These are phyloP conservation scores for Crithidia thermophila DNA, from an alignment of 208 protist species.

Conservation along the genomic window DNA sequence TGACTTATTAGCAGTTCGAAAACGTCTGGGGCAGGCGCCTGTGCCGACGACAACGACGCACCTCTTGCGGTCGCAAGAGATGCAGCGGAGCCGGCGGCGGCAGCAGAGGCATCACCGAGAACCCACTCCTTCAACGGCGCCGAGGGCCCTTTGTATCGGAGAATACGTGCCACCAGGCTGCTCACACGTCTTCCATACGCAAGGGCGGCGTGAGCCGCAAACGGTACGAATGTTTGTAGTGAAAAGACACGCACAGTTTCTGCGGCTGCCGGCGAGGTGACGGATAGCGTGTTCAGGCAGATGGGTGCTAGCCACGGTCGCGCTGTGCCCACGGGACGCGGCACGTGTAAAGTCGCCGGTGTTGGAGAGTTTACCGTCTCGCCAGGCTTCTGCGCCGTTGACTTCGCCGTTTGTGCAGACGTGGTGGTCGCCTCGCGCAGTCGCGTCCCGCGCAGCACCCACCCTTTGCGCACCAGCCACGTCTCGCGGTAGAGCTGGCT, in stretches of 20 bases:
- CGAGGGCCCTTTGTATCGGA: constrained; percentile 27
- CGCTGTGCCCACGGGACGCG: neutral
- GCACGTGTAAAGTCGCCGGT: neutral
- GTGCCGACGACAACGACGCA: neutral
- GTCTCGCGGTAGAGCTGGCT: constrained; percentile 44
- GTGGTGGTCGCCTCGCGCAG: constrained; percentile 15
- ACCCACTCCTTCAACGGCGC: constrained; percentile 31
- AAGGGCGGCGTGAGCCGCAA: neutral
- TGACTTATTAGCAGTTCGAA: constrained; percentile 16
- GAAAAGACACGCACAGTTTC: too few species aligned
- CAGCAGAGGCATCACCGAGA: constrained; percentile 22
- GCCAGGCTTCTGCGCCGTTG: neutral
- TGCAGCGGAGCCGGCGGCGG: neutral
- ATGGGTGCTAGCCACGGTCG: constrained; percentile 21
- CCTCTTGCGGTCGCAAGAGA: neutral
- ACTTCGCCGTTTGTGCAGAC: neutral
- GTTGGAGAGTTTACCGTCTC: neutral
- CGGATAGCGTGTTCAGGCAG: neutral
- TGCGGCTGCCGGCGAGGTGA: neutral
- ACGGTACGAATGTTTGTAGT: too few species aligned
- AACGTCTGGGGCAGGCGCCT: constrained; percentile 10
- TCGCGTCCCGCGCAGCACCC: constrained; percentile 31
- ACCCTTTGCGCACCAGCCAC: constrained; percentile 47
- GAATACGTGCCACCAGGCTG: constrained; percentile 12
- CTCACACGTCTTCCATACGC: constrained; percentile 13